Percentiles rank a stretch among this genome's conserved stretches.
These are phyloP conservation scores for Umbelopsis vinacea DNA, from an alignment of 192 early-diverging fungal species.

Conservation along the genomic window DNA sequence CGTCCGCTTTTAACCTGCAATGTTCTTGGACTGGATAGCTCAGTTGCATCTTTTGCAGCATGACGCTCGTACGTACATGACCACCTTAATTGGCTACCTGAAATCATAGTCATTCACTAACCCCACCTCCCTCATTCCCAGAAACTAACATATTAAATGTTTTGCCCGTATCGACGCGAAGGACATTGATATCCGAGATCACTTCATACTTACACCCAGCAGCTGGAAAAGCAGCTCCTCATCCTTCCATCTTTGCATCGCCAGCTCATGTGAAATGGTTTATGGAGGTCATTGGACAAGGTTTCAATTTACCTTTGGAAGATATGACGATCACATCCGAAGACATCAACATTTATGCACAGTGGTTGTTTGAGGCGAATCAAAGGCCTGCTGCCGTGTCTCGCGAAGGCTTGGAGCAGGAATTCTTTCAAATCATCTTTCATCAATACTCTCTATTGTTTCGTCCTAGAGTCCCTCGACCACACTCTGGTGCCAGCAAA, in stretches of 20 bases:
- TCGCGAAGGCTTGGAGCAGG: constrained; percentile 60
- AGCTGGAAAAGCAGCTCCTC: constrained; percentile 39
- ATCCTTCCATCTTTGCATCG: constrained; percentile 68
- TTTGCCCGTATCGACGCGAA: constrained; percentile 69
- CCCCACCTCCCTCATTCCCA: constrained; percentile 31
- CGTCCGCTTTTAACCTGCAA: constrained; percentile 27
- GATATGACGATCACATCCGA: constrained; percentile 70
- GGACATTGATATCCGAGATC: constrained; percentile 70
- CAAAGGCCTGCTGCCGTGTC: constrained; percentile 63
- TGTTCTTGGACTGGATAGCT: constrained; percentile 80
- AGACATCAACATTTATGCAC: constrained; percentile 70
- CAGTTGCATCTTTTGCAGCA: constrained; percentile 71
- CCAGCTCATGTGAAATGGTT: constrained; percentile 81
- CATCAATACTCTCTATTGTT: constrained; percentile 79
- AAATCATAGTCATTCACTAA: not conserved
- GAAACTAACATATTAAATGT: constrained; percentile 71
- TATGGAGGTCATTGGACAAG: constrained; percentile 88
- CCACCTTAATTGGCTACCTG: not conserved
- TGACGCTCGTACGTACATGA: constrained; percentile 60
- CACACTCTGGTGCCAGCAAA: constrained; percentile 11
- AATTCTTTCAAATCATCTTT: constrained; percentile 76
- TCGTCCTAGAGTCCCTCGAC: constrained; percentile 49
- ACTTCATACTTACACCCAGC: constrained; percentile 52
- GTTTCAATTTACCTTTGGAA: constrained; percentile 78
- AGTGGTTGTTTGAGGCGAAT: constrained; percentile 74